Base-by-base conservation (phyloP, 2,329 filamentous ascomycete species). In the Ceratocystiopsis minuta region DNA sequence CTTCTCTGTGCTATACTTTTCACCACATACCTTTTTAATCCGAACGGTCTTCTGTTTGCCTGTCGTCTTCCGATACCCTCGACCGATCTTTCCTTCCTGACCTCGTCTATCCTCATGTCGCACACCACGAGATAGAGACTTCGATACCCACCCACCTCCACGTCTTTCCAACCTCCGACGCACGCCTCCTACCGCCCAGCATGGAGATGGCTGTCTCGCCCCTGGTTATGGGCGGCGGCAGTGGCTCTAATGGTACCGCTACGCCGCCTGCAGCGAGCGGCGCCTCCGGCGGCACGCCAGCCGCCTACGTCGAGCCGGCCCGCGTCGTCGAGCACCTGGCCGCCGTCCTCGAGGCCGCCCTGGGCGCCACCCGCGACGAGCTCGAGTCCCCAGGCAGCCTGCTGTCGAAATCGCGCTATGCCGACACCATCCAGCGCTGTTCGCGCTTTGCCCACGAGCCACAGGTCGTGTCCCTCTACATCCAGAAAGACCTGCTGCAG, bases 401-500 rank as follows among this genome's bases (percentile, higher is more conserved):
- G 60, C 68, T 98, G 47, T 85, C 86, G 45, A 68, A 77, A 53
- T 61, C 68, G 44, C 74, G 70, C 51, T 72, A 84, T 51, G 64
- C 69, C 42, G 88, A 96, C 53, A 95, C 90, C 7, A 64, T 93
- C 43, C 78, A 86, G 56, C 75, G 85, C 64, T 95, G 88, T 60
- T 76, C 77, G 50, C 80, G 87, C 53, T 96, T 96, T 61, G 86
- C 86, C 45, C 76, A 78, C 47, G 92, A 98, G 61, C 70, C 80
- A 45, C 85, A 94, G 62, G 76, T 80, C 47, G 77, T 80, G 48
- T 85, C 81, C 43, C 67, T 98, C 48, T 96, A 96, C 61, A 79
- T 95, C 48, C 81, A 90, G 57, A 94, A 95, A 62, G 84, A 88
- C 37, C 37, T 48, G 3, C 15, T 42, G 34, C 37, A 44, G 6